These are phyloP conservation scores for Lunularia cruciata DNA, from an alignment of 225 moss, liverwort and hornwort genomes.

Conservation along the genomic window DNA sequence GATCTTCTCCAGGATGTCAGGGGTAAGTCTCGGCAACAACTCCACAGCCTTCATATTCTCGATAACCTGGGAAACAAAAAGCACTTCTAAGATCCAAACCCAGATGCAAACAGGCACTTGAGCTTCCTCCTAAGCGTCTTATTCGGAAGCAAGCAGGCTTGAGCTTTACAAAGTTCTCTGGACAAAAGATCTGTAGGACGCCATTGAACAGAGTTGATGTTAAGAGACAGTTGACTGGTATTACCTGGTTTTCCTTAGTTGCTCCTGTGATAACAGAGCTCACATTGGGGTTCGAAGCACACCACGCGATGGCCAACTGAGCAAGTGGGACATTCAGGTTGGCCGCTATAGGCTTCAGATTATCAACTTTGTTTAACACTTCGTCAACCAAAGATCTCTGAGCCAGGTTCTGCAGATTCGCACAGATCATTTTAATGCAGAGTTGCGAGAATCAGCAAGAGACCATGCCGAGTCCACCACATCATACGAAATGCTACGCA, in stretches of 20 bases:
- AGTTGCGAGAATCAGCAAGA: no score
- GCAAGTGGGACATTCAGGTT: conserved; percentile 65
- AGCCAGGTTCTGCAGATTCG: conserved; percentile 56
- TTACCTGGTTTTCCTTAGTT: conserved; percentile 85
- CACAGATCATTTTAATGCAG: background rate
- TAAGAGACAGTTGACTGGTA: background rate
- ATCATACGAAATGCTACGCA: no score
- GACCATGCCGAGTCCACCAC: no score
- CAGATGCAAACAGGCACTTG: no score
- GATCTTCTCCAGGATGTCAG: conserved; percentile 66
- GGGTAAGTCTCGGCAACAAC: conserved; percentile 67
- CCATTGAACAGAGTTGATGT: background rate
- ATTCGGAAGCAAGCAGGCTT: background rate
- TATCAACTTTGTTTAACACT: conserved; percentile 68
- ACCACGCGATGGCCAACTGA: conserved; percentile 89
- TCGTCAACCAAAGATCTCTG: conserved; percentile 63
- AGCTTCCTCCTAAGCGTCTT: no score
- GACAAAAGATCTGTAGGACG: background rate
- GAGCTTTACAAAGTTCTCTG: no score
- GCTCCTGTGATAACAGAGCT: conserved; percentile 95
- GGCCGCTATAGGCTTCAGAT: conserved; percentile 68
- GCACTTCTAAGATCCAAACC: background rate
- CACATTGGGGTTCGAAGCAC: conserved; percentile 78
- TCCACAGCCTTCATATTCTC: conserved; percentile 89
- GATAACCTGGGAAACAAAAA: conserved; percentile 56